Conservation (phyloP, 164 flowering plant genomes). For the Chloranthus sessilifolius region DNA sequence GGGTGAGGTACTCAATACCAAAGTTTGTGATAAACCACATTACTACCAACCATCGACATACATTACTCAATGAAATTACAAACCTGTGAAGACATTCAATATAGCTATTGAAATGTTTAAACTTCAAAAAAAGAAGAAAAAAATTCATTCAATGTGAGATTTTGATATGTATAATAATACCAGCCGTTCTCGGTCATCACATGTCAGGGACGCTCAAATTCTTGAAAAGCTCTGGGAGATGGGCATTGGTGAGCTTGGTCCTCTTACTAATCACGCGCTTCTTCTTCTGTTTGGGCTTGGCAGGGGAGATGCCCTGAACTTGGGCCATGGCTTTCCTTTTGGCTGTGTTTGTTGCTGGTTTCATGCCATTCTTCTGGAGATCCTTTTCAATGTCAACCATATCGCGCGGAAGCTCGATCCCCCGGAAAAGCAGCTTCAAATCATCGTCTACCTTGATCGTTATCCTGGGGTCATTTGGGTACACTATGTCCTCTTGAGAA, state of each 20-base stretch:
- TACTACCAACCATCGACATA: too few relatives aligned
- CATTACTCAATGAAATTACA: too few relatives aligned
- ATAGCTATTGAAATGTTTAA: too few relatives aligned
- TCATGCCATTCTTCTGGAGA: constrained; percentile 55
- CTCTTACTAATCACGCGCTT: constrained; percentile 42
- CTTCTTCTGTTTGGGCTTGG: constrained; percentile 37
- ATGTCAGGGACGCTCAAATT: constrained; percentile 14
- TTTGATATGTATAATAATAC: too few relatives aligned
- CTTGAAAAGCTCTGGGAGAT: constrained; percentile 41
- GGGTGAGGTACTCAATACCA: too few relatives aligned
- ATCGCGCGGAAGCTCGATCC: constrained; percentile 47
- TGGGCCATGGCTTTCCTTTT: constrained; percentile 45
- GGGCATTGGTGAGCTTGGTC: constrained; percentile 45
- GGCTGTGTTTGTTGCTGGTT: constrained; percentile 51
- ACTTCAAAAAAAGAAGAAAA: too few relatives aligned
- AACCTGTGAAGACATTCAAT: too few relatives aligned
- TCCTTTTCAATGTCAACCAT: constrained; percentile 56
- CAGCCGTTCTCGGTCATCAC: not conserved
- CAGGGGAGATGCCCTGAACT: constrained; percentile 29
- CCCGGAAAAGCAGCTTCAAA: constrained; percentile 34
- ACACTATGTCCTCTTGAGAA: constrained; percentile 49
- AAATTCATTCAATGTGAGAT: too few relatives aligned
- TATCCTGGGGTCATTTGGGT: constrained; percentile 44
- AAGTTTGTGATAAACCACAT: too few relatives aligned
- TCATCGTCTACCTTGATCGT: constrained; percentile 47